Evolutionary conservation across 192 early-diverging fungal genomes (phyloP), one percentile per base, ranked within the genome.

Genomic region (Backusella liffmaniae): DNA sequence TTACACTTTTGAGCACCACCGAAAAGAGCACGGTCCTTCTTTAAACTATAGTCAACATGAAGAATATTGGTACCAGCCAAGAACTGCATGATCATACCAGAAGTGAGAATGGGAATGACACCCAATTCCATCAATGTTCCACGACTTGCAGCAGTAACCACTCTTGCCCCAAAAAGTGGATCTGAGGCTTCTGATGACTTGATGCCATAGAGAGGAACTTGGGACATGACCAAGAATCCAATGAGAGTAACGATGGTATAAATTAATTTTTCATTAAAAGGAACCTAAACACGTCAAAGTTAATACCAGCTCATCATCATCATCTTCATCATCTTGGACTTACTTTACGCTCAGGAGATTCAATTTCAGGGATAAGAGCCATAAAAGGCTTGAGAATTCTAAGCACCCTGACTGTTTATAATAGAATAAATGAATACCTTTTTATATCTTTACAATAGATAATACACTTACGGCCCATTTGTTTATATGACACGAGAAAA

Each of bases 51-150:
- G 82, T 99, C 98, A n/a, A 99, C 98, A 77, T 98, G 95, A 77
- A 99, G 98, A 70, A 99, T 88, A 84, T 97, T 94, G 73, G 97
- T 97, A 72, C 97, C 97, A n/a, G 97, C 96, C 74, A 99, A 87
- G 70, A 99, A 83, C 88, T 99, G 98, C 97, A 99, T 99, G 75
- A 99, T 98, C 98, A 99, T 99, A 39, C 98, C 97, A 12, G 97
- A 99, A n/a, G 98, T 98, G 62, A 99, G 94, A 81, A 99, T 96
- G 30, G 98, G 98, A 51, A 97, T 98, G 76, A 99, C 98, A 86
- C 98, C 98, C 84, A 98, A 90, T 87, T 99, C 98, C 97, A 99
- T 99, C 39, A 99, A 86, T 30, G 98, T 99, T 79, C 98, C 98
- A 83, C 98, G 93, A 90, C 98, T 99, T 30, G 96, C 97, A 67